Evolutionary conservation across 2,329 filamentous ascomycete genomes (phyloP).

Genomic region (Remersonia thermophila): DNA sequence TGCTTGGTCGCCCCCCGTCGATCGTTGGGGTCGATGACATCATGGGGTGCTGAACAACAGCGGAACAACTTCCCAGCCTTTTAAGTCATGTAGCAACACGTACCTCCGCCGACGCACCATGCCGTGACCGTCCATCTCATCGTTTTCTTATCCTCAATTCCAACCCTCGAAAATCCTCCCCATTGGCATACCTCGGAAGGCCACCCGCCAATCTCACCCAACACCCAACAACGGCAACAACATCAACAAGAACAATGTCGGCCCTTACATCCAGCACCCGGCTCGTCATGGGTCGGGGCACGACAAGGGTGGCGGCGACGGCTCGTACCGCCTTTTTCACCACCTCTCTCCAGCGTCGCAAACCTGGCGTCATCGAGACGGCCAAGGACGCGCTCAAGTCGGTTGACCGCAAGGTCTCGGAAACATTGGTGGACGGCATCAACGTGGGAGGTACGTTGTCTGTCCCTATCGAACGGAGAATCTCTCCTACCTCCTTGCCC

Average conservation of each 20-base stretch:
- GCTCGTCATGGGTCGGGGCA: conserved; percentile 31
- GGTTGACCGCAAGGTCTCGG: conserved; percentile 46
- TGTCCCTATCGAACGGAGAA: too few relatives aligned
- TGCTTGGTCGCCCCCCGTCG: too few relatives aligned
- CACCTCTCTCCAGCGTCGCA: conserved; percentile 29
- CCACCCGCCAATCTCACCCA: too few relatives aligned
- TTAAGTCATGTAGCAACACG: too few relatives aligned
- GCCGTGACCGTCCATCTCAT: too few relatives aligned
- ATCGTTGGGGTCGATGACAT: too few relatives aligned
- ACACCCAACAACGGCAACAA: conserved; percentile 4
- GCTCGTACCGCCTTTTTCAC: conserved; percentile 40
- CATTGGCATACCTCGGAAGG: too few relatives aligned
- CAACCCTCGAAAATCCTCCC: too few relatives aligned
- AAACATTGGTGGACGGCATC: conserved; percentile 51
- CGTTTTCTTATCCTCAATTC: too few relatives aligned
- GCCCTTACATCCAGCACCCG: conserved; percentile 36
- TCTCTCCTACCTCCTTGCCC: not conserved
- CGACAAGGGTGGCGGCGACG: conserved; percentile 23
- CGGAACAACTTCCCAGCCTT: too few relatives aligned
- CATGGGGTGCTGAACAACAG: too few relatives aligned
- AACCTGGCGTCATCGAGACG: conserved; percentile 38
- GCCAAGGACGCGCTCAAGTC: conserved; percentile 49
- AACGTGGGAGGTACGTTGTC: conserved; percentile 40
- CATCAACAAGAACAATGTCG: conserved; percentile 32
- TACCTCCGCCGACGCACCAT: too few relatives aligned